Evolutionary conservation across 495 filamentous ascomycete species (phyloP).

Genomic region (Tuber umbilicatum): DNA sequence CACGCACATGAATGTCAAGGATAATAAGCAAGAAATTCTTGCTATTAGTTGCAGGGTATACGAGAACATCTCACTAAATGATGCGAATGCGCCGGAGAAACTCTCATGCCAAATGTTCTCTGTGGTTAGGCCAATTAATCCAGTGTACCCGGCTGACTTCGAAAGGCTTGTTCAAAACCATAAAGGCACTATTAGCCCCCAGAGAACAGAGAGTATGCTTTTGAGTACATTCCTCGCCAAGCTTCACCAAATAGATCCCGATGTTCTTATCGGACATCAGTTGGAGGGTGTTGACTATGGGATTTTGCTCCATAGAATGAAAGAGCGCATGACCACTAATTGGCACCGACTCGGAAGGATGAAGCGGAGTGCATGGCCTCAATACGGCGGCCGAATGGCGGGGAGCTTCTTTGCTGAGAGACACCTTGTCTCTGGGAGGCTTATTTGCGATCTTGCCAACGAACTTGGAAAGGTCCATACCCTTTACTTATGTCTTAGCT

Average conservation of each 20-base stretch:
- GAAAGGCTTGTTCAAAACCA: constrained; percentile 61
- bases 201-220: constrained; percentile 73
- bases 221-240: constrained; percentile 82
- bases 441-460: constrained; percentile 91
- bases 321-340: constrained; percentile 80
- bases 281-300: constrained; percentile 95
- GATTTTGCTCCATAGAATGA: constrained; percentile 75
- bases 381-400: constrained; percentile 73
- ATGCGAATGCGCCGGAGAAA: constrained; percentile 80
- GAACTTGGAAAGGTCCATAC: constrained; percentile 73
- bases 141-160: constrained; percentile 75
- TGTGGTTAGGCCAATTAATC: constrained; percentile 71
- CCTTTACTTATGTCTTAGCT: constrained; percentile 20
- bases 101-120: constrained; percentile 87
- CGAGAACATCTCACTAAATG: constrained; percentile 75
- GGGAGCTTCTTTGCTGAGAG: constrained; percentile 88
- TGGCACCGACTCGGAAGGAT: constrained; percentile 90
- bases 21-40: constrained; percentile 94
- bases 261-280: constrained; percentile 91
- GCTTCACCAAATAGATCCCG: constrained; percentile 78
- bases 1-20: constrained; percentile 80
- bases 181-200: constrained; percentile 65
- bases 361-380: constrained; percentile 77
- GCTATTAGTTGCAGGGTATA: constrained; percentile 86
- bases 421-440: constrained; percentile 77